A percentile compares a stretch with the other conserved stretches of the same genome.
These are phyloP conservation scores for Arabidopsis thaliana DNA, from an alignment of 345 rosid species.

Conservation along the genomic window DNA sequence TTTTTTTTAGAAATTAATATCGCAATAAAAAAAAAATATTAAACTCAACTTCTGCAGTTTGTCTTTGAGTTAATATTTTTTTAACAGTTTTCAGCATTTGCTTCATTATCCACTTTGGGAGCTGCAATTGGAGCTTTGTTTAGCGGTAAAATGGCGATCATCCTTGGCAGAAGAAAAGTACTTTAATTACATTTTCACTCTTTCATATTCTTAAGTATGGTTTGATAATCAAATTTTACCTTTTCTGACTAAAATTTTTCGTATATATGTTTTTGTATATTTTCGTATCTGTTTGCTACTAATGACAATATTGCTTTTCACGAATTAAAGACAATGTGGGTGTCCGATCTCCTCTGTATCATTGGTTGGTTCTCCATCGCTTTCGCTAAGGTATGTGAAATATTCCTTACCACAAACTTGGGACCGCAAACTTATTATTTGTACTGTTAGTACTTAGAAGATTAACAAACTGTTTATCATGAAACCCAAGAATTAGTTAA, in stretches of 20 bases:
- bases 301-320: not conserved
- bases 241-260: not conserved
- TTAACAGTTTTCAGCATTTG: slow-evolving; percentile 46
- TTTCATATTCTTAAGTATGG: not conserved
- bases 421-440: not conserved
- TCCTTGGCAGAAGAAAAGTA: slow-evolving; percentile 49
- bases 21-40: no score
- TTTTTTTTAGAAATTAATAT: no score
- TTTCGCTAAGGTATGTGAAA: slow-evolving; percentile 52
- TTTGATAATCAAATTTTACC: no score
- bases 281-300: no score
- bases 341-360: slow-evolving; percentile 46
- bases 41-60: not conserved
- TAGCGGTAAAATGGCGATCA: slow-evolving; percentile 45
- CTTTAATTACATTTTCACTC: not conserved
- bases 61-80: not conserved
- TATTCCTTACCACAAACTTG: not conserved
- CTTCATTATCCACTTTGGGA: slow-evolving; percentile 44
- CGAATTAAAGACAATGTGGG: slow-evolving; percentile 48
- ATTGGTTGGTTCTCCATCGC: slow-evolving; percentile 63
- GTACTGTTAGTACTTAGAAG: not conserved
- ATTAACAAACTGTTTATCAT: not conserved
- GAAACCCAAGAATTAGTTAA: slow-evolving; percentile 6
- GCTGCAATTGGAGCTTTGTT: slow-evolving; percentile 43
- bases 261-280: no score